A percentile compares a stretch with the other conserved stretches of the same genome.
phyloP scores from a whole-genome alignment of 2,329 filamentous ascomycete species.

The Colletotrichum sansevieriae region DNA sequence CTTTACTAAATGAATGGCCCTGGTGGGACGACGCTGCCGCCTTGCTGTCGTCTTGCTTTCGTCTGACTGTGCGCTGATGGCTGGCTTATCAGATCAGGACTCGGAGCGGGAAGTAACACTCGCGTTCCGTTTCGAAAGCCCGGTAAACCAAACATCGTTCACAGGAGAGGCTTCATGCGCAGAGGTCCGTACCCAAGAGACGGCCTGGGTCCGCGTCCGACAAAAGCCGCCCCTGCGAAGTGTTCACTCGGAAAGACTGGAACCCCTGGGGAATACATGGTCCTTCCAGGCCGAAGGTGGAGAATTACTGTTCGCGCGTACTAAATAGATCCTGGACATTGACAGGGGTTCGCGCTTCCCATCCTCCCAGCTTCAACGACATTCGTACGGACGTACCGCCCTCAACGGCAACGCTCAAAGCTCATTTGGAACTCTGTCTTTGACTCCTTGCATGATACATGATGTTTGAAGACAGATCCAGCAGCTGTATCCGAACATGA shows the following conservation, averaged over 20 bases:
- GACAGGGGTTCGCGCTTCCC: constrained; percentile 20
- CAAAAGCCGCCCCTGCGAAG: not conserved
- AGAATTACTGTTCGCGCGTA: constrained; percentile 25
- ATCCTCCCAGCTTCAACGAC: constrained; percentile 2
- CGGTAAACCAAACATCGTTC: not conserved
- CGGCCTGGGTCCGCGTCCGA: not conserved
- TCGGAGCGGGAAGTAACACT: not conserved
- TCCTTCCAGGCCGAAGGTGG: constrained; percentile 8
- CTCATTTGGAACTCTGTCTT: constrained; percentile 16
- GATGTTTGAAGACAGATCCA: not conserved
- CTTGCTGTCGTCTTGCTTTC: not conserved
- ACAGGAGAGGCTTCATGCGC: not conserved
- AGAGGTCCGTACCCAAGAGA: not conserved
- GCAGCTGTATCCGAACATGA: constrained; percentile 9
- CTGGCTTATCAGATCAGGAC: constrained; percentile 10
- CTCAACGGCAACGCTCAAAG: not conserved
- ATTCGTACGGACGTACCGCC: not conserved
- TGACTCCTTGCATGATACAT: constrained; percentile 19
- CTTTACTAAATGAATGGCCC: too few relatives aligned
- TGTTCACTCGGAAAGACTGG: too few relatives aligned
- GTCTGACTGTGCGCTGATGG: constrained; percentile 8
- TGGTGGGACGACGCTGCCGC: not conserved
- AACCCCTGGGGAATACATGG: not conserved
- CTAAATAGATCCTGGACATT: constrained; percentile 3
- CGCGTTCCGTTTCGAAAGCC: not conserved